Evolutionary conservation across 441 rosid genomes (phyloP), one percentile per base, ranked within the genome.

Genomic region (Arabidopsis hybrid): DNA sequence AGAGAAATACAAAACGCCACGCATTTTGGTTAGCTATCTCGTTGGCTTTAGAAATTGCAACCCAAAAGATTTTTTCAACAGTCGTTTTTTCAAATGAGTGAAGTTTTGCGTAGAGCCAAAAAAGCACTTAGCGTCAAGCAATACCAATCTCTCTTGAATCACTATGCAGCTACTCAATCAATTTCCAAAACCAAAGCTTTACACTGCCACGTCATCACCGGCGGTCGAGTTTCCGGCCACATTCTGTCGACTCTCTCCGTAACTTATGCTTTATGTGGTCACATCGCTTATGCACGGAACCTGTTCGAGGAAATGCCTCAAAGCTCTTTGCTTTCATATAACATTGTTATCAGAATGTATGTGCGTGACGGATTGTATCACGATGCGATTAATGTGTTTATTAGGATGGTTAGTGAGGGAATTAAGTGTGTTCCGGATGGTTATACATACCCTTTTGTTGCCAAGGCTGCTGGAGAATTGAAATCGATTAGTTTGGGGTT

Each of bases 281-380:
- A 73, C 49, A 39, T 61, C 7, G 29, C 51, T 0, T 29, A 78
- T 67, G 93, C 90, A 3, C 86, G 83, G 9, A 80, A 77, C 8
- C 49, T 89, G 88, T 90, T 92, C 67, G 91, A 90, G 21, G 83
- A 83, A 83, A 74, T 86, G 85, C 89, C 86, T 47, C 14, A 80
- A 35, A 82, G 83, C 75, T 81, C 78, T 43, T 40, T 76, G 60
- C 76, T 84, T 66, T 78, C 86, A 7, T 86, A 78, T 57, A 93
- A 88, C 79, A 81, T 80, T 71, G 72, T 87, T 69, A 79, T 93
- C 12, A 85, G 75, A 74, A 83, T 83, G 85, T 84, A 87, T 16
- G 74, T 77, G 10, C 79, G 76, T 13, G 50, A 69, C 55, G 86
- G 87, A 7, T 40, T 69, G 5, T 80, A 71, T 45, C 16, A 43